phyloP scores from a whole-genome alignment of 495 filamentous ascomycete genomes.

The Talaromyces adpressus region DNA sequence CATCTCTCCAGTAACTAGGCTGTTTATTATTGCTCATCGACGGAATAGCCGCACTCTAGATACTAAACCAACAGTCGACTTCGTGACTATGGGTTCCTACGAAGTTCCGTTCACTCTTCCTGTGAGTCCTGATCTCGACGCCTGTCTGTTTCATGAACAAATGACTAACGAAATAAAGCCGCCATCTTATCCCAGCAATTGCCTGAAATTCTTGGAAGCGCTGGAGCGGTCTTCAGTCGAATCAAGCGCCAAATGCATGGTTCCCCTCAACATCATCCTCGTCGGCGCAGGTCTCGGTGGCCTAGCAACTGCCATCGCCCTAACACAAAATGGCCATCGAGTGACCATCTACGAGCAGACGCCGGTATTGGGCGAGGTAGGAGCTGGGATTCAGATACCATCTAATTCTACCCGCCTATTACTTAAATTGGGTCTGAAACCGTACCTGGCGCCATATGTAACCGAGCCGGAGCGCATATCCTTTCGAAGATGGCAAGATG shows the following conservation, averaged over 20 bases:
- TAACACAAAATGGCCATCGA: conserved; percentile 31
- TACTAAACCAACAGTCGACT: too few relatives aligned
- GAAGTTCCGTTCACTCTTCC: too few relatives aligned
- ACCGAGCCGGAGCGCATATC: conserved; percentile 28
- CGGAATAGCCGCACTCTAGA: too few relatives aligned
- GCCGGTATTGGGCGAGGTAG: conserved; percentile 38
- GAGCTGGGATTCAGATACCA: conserved; percentile 55
- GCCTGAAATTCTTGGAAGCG: conserved; percentile 10
- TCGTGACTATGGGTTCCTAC: too few relatives aligned
- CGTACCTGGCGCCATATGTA: conserved; percentile 22
- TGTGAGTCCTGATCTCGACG: too few relatives aligned
- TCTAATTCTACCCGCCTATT: conserved; percentile 47
- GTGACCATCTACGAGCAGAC: conserved; percentile 45
- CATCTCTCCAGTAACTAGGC: too few relatives aligned
- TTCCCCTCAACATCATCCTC: conserved; percentile 27
- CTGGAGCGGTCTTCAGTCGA: neutral
- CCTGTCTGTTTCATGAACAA: too few relatives aligned
- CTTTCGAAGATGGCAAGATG: conserved; percentile 37
- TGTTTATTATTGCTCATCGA: too few relatives aligned
- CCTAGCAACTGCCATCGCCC: conserved; percentile 42
- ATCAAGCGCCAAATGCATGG: neutral
- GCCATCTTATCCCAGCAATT: conserved; percentile 14
- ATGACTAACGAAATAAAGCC: too few relatives aligned
- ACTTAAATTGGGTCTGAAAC: conserved; percentile 28
- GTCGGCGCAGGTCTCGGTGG: conserved; percentile 47